Conservation (phyloP, 768 basidiomycete species). For the Psilocybe cubensis region DNA sequence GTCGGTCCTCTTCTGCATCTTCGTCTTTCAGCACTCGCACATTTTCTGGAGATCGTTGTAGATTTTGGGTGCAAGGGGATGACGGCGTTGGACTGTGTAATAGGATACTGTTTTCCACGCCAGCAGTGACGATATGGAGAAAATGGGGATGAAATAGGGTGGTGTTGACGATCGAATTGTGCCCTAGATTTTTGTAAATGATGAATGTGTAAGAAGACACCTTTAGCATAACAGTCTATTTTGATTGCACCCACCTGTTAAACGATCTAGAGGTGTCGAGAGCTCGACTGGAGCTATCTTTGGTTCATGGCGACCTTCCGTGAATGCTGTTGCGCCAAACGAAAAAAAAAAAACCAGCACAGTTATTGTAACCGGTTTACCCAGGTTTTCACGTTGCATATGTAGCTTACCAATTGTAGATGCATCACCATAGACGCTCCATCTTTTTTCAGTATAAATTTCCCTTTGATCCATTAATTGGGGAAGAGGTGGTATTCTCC, state of each 20-base stretch:
- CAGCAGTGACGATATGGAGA: conserved; percentile 68
- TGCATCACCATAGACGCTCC: conserved; percentile 40
- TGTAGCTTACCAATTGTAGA: conserved; percentile 39
- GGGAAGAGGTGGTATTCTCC: conserved; percentile 65
- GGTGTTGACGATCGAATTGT: conserved; percentile 79
- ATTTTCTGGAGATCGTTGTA: conserved; percentile 47
- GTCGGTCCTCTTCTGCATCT: conserved; percentile 34
- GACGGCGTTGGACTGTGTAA: conserved; percentile 68
- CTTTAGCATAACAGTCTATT: not conserved
- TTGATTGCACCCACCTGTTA: conserved; percentile 62
- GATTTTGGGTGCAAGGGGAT: conserved; percentile 53
- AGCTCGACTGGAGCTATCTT: conserved; percentile 65
- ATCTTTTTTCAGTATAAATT: conserved; percentile 47
- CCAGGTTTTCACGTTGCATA: not conserved
- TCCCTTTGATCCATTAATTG: conserved; percentile 48
- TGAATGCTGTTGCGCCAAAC: conserved; percentile 24
- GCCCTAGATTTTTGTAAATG: conserved; percentile 44
- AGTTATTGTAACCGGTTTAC: not conserved
- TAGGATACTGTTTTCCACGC: conserved; percentile 71
- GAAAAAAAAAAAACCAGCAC: too few relatives aligned
- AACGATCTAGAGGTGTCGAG: conserved; percentile 60
- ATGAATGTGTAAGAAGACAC: not conserved
- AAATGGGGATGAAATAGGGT: conserved; percentile 73
- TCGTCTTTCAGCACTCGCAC: conserved; percentile 48
- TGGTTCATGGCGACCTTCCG: conserved; percentile 37